Evolutionary conservation across 2,329 filamentous ascomycete genomes (phyloP).

Genomic region (Furcasterigmium sp.): DNA sequence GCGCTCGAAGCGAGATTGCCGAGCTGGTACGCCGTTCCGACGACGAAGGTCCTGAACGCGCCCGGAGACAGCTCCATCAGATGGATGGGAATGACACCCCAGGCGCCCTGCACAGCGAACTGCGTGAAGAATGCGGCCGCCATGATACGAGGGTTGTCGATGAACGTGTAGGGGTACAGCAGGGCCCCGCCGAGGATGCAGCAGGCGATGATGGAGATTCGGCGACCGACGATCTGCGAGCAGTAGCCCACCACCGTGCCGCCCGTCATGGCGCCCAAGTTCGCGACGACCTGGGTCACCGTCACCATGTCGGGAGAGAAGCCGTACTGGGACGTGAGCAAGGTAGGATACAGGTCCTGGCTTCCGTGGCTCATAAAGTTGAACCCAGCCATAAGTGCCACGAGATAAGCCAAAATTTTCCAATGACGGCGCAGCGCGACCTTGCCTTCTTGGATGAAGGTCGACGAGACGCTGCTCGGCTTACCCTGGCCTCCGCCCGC

Average conservation of each 20-base stretch:
- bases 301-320: constrained; percentile 54
- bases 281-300: constrained; percentile 49
- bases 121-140: constrained; percentile 82
- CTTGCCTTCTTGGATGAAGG: constrained; percentile 72
- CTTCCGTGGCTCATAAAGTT: constrained; percentile 87
- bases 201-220: constrained; percentile 63
- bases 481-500: constrained; percentile 10
- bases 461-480: constrained; percentile 47
- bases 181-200: constrained; percentile 65
- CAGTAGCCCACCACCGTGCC: constrained; percentile 62
- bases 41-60: constrained; percentile 67
- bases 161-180: constrained; percentile 78
- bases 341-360: constrained; percentile 56
- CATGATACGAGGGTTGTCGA: constrained; percentile 57
- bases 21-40: constrained; percentile 70
- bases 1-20: constrained; percentile 69
- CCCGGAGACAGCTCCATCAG: constrained; percentile 72
- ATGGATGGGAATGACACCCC: constrained; percentile 73
- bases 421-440: constrained; percentile 76
- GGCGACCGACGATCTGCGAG: constrained; percentile 64
- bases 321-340: constrained; percentile 51
- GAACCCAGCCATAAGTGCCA: constrained; percentile 84
- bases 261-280: constrained; percentile 62
- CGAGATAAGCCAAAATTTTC: constrained; percentile 73
- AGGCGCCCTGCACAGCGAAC: constrained; percentile 72